These are phyloP conservation scores for Penicillium atrosanguineum DNA, from an alignment of 495 filamentous ascomycete genomes.

Conservation along the genomic window DNA sequence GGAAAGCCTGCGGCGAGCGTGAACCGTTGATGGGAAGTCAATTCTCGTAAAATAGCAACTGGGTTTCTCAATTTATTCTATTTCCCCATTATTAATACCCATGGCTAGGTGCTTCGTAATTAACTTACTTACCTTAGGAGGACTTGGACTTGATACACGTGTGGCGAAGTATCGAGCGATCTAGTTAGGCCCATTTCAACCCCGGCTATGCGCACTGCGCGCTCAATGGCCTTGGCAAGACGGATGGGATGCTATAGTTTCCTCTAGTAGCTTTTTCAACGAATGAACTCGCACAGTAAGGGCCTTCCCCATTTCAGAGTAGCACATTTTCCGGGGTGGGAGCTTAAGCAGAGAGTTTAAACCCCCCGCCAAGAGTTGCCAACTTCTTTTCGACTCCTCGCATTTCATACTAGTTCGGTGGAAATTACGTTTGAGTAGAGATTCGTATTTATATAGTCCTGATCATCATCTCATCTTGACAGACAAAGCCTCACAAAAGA, in stretches of 20 bases:
- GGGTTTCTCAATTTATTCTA: conserved; percentile 29
- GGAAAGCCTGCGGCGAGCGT: conserved; percentile 34
- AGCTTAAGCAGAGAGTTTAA: conserved; percentile 4
- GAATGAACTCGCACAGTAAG: not conserved
- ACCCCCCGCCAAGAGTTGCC: not conserved
- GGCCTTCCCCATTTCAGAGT: not conserved
- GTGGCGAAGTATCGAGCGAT: conserved; percentile 33
- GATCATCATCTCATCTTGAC: not conserved
- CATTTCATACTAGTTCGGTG: too few relatives aligned
- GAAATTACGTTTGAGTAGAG: not conserved
- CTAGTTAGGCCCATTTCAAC: conserved; percentile 17
- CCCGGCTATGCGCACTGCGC: not conserved
- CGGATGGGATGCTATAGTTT: not conserved
- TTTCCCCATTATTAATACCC: not conserved
- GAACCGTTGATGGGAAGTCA: conserved; percentile 41
- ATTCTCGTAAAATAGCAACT: conserved; percentile 22
- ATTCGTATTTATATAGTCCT: not conserved
- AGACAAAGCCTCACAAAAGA: not conserved
- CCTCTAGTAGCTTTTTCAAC: not conserved
- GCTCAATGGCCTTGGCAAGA: not conserved
- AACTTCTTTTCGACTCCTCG: not conserved
- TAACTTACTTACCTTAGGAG: conserved; percentile 18
- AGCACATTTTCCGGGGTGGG: not conserved
- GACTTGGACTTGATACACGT: conserved; percentile 30
- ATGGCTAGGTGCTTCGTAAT: not conserved